These are phyloP conservation scores for Zizania latifolia DNA, from an alignment of 176 grass and related monocot species.

Conservation along the genomic window DNA sequence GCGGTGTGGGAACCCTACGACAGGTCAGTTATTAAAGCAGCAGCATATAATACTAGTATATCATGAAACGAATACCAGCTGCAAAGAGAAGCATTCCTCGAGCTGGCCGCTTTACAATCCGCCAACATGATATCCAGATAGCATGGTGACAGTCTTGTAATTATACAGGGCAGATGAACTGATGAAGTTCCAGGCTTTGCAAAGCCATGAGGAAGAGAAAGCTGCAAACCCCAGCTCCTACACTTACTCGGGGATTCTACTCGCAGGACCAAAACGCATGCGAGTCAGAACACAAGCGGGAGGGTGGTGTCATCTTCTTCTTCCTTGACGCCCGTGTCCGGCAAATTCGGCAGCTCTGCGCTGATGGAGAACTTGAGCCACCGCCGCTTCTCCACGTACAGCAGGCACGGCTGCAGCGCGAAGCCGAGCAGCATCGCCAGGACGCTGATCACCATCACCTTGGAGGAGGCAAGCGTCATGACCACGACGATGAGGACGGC, in stretches of 20 bases:
- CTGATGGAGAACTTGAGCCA: conserved; percentile 65
- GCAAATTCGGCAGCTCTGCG: conserved; percentile 50
- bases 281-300: conserved; percentile 24
- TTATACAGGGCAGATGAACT: background rate
- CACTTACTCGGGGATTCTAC: background rate
- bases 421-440: conserved; percentile 51
- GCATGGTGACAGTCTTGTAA: background rate
- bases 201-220: background rate
- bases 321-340: background rate
- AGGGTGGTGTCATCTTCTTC: conserved; percentile 10
- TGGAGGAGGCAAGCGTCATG: conserved; percentile 48
- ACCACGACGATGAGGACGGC: conserved; percentile 57
- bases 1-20: no score
- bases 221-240: background rate
- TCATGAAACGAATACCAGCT: background rate
- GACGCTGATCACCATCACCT: conserved; percentile 56
- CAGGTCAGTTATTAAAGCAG: no score
- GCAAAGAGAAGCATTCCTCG: background rate
- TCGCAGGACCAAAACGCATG: background rate
- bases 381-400: conserved; percentile 48
- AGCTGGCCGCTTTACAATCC: background rate
- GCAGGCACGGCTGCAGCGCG: conserved; percentile 52
- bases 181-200: background rate
- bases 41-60: background rate
- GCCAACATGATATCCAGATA: conserved; percentile 5